Evolutionary conservation across 768 basidiomycete genomes (phyloP).

Genomic region (Gloeopeniophorella convolvens): DNA sequence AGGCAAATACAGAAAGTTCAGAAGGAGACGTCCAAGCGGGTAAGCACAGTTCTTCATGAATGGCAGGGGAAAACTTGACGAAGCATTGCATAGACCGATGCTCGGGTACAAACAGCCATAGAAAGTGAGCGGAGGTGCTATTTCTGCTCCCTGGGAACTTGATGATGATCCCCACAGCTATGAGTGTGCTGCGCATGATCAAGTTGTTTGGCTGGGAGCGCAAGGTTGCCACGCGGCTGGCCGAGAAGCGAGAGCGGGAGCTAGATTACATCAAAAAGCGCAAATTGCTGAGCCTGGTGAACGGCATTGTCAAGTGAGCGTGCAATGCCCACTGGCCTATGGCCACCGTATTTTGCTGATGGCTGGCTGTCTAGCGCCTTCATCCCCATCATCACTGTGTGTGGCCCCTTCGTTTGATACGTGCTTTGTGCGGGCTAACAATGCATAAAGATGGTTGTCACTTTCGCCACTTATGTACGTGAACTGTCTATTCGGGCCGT

Average conservation of each 20-base stretch:
- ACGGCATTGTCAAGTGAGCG: slow-evolving; percentile 30
- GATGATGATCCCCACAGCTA: slow-evolving; percentile 21
- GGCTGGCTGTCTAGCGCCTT: slow-evolving; percentile 24
- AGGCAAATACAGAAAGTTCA: slow-evolving; percentile 32
- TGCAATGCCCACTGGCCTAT: background rate
- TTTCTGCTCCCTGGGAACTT: background rate
- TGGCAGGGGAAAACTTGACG: background rate
- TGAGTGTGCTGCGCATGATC: slow-evolving; percentile 39
- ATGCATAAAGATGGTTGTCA: slow-evolving; percentile 28
- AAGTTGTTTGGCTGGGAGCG: slow-evolving; percentile 62
- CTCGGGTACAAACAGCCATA: slow-evolving; percentile 39
- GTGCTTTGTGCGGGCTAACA: background rate
- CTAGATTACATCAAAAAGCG: slow-evolving; percentile 31
- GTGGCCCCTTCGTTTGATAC: background rate
- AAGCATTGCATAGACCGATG: slow-evolving; percentile 40
- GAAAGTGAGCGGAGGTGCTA: slow-evolving; percentile 28
- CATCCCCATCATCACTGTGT: slow-evolving; percentile 34
- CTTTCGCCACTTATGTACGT: slow-evolving; percentile 30
- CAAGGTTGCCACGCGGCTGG: slow-evolving; percentile 32
- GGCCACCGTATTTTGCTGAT: background rate
- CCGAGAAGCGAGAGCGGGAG: slow-evolving; percentile 35
- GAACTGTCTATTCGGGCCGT: background rate
- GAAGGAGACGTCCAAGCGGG: slow-evolving; percentile 35
- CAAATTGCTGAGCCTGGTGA: slow-evolving; percentile 30
- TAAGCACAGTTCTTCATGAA: slow-evolving; percentile 14